Evolutionary conservation across 2,329 filamentous ascomycete genomes (phyloP).

Genomic region (Aspergillus sp.): DNA sequence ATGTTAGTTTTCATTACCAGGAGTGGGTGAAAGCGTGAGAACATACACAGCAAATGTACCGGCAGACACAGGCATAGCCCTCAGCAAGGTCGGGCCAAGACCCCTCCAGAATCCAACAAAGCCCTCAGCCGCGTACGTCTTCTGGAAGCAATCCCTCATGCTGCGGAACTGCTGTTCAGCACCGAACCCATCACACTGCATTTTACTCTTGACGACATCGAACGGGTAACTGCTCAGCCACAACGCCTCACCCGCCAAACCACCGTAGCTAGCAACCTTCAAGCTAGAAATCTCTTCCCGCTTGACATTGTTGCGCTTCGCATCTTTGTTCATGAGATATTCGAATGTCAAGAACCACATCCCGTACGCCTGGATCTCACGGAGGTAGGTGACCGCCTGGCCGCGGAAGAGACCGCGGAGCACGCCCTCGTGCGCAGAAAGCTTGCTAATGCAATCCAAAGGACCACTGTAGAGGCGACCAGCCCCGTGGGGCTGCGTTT

Average conservation of each 20-base stretch:
- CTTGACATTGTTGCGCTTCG: conserved; percentile 63
- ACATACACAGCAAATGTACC: conserved; percentile 82
- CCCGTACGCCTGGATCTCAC: conserved; percentile 92
- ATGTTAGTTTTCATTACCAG: neutral
- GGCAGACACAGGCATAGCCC: conserved; percentile 94
- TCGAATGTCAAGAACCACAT: conserved; percentile 94
- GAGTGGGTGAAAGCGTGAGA: neutral
- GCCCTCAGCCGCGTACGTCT: conserved; percentile 73
- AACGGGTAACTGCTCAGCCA: conserved; percentile 94
- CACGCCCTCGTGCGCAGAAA: conserved; percentile 61
- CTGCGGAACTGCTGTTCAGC: conserved; percentile 60
- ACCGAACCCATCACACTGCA: conserved; percentile 95
- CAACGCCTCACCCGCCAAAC: conserved; percentile 83
- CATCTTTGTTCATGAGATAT: conserved; percentile 90
- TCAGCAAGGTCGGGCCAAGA: conserved; percentile 77
- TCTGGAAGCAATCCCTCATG: conserved; percentile 82
- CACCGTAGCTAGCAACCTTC: conserved; percentile 88
- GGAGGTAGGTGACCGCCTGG: conserved; percentile 71
- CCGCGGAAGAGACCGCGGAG: conserved; percentile 76
- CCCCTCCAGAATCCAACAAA: conserved; percentile 88
- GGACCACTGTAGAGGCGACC: conserved; percentile 73
- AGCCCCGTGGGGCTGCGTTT: conserved; percentile 88
- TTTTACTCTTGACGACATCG: conserved; percentile 98
- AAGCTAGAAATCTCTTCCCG: conserved; percentile 70
- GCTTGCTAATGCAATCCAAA: conserved; percentile 80